Base-by-base conservation (phyloP, 2,329 filamentous ascomycete genomes). In the Blumeriella jaapii region DNA sequence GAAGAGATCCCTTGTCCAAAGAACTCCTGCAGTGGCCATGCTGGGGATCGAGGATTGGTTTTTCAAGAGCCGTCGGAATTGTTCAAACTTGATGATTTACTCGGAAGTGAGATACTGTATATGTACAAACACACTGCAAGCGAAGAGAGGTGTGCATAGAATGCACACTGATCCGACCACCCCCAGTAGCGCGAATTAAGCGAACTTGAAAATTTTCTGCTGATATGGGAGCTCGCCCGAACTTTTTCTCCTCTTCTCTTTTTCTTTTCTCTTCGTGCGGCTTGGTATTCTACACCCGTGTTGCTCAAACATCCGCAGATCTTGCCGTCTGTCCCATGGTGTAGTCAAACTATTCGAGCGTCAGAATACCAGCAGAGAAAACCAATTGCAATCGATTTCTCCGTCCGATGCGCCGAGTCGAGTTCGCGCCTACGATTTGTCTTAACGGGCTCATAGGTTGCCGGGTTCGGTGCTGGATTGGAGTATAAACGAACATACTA, bases 381-480 rank as follows among this genome's bases (percentile, higher is more conserved):
- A 61, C 62, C 70, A 82, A 89, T 89, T 86, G 80, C 80, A 83
- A 65, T 59, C 36, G 24, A 38, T 38, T 30, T 35, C 33, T 42
- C 17, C 16, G 24, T 36, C 34, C 18, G 15, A 26, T 29, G 39
- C 36, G 36, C 30, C 25, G 24, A 29, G 35, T 40, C 37, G 39
- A 34, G 41, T 41, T 42, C 43, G 40, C 38, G 32, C 32, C 29
- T 26, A 36, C 39, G 45, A 48, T 49, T 49, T 49, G 46, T 49
- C 46, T 49, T 49, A 39, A 49, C 42, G 44, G 46, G 46, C 46
- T 49, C 44, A 41, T 43, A 38, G 42, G 39, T 36, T 37, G 42
- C 32, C 32, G 45, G 46, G 45, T 50, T 43, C 44, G 44, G 50
- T 47, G 51, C 44, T 37, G 54, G 55, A 50, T 45, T 50, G 63